Percentiles rank a stretch among this genome's conserved stretches.
Evolutionary conservation across 1,139 yeast genomes (phyloP).

Genomic region (Blastobotrys apis): DNA sequence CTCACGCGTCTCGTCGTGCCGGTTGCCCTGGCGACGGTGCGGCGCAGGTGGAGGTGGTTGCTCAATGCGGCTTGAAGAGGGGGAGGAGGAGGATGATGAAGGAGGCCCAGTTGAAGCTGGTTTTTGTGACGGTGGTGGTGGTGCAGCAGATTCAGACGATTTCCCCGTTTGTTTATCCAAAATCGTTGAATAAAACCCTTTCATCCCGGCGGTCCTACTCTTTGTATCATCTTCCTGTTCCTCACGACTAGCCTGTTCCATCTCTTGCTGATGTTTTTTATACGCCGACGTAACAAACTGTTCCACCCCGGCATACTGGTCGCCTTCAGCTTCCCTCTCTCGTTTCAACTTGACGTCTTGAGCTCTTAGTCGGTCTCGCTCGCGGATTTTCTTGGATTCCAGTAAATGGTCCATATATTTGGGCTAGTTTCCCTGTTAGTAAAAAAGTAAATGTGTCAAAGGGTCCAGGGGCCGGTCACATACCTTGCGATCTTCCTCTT

Average conservation of each 20-base stretch:
- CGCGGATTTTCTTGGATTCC: constrained; percentile 40
- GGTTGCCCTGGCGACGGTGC: background rate
- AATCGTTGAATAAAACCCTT: constrained; percentile 27
- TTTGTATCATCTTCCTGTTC: constrained; percentile 18
- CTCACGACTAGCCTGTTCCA: constrained; percentile 27
- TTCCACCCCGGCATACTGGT: constrained; percentile 40
- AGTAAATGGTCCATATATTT: constrained; percentile 39
- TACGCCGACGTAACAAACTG: constrained; percentile 44
- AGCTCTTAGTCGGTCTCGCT: constrained; percentile 39
- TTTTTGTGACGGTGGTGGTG: constrained; percentile 3
- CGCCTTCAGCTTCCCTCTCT: constrained; percentile 35
- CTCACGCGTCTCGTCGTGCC: constrained; percentile 1
- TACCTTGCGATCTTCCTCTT: no score
- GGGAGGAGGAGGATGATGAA: background rate
- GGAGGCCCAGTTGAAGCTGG: no score
- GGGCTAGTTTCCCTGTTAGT: constrained; percentile 34
- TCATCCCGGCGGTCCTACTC: constrained; percentile 16
- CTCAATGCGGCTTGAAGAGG: background rate
- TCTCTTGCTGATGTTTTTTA: constrained; percentile 36
- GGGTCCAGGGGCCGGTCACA: no score
- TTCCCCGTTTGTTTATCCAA: constrained; percentile 25
- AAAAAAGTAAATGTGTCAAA: no score
- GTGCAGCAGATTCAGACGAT: constrained; percentile 24
- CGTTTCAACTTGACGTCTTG: constrained; percentile 27
- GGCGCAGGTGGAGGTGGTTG: background rate